These are phyloP conservation scores for Trametes coccinea DNA, from an alignment of 768 basidiomycete species.

Conservation along the genomic window DNA sequence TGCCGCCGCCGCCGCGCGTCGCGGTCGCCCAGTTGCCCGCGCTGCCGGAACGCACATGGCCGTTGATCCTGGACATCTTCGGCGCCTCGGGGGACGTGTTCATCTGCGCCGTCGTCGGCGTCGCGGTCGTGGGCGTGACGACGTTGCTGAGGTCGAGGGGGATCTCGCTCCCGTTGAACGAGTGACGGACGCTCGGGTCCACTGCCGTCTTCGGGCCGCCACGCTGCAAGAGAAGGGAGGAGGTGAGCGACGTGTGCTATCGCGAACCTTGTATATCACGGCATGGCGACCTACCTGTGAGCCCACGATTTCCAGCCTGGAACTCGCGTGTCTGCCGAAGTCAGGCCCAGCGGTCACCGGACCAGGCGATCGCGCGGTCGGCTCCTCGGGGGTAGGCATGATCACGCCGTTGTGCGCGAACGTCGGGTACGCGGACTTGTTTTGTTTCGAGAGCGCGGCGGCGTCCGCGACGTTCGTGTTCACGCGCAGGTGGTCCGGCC, in stretches of 20 bases:
- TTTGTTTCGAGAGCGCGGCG: slow-evolving; percentile 65
- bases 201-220: slow-evolving; percentile 43
- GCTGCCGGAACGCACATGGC: slow-evolving; percentile 77
- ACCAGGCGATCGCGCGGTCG: slow-evolving; percentile 67
- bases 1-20: slow-evolving; percentile 37
- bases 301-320: slow-evolving; percentile 71
- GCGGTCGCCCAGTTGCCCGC: slow-evolving; percentile 78
- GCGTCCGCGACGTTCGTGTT: slow-evolving; percentile 63
- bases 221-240: slow-evolving; percentile 35
- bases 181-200: slow-evolving; percentile 63
- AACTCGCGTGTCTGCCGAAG: slow-evolving; percentile 73
- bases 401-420: slow-evolving; percentile 58
- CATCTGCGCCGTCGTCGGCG: slow-evolving; percentile 42
- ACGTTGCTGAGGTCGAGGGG: slow-evolving; percentile 60
- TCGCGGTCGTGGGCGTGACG: slow-evolving; percentile 43
- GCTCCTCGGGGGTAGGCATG: slow-evolving; percentile 57
- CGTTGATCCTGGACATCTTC: slow-evolving; percentile 47
- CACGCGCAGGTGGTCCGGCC: slow-evolving; percentile 70
- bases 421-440: slow-evolving; percentile 82
- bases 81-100: slow-evolving; percentile 42
- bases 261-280: slow-evolving; percentile 9
- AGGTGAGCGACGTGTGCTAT: slow-evolving; percentile 15
- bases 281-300: slow-evolving; percentile 51
- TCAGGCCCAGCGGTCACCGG: slow-evolving; percentile 87
- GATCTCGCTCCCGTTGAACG: slow-evolving; percentile 72